Evolutionary conservation across 1,284 basidiomycete genomes (phyloP).

Genomic region (Mycosarcoma mackinlayi): DNA sequence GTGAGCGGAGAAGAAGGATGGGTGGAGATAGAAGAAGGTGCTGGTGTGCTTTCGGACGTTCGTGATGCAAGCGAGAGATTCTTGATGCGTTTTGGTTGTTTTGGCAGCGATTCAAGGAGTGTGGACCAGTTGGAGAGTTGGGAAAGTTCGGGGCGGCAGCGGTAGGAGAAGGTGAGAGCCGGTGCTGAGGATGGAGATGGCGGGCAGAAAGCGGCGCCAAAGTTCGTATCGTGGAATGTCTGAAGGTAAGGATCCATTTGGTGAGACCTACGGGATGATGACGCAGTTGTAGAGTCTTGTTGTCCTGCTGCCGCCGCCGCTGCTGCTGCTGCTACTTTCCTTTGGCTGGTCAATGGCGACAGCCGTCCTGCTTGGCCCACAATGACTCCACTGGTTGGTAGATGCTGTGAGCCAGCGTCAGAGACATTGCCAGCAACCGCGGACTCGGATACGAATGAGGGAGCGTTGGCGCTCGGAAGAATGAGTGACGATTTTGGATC

Average conservation of each 20-base stretch:
- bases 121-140: slow-evolving; percentile 29
- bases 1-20: slow-evolving; percentile 35
- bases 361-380: slow-evolving; percentile 11
- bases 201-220: slow-evolving; percentile 34
- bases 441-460: slow-evolving; percentile 25
- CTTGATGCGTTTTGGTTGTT: slow-evolving; percentile 1
- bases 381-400: background rate
- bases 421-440: slow-evolving; percentile 4
- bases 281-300: background rate
- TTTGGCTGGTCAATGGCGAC: slow-evolving; percentile 24
- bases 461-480: background rate
- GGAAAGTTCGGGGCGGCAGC: slow-evolving; percentile 23
- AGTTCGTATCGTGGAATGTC: slow-evolving; percentile 9
- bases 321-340: slow-evolving; percentile 12
- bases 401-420: background rate
- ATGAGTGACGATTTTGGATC: slow-evolving; percentile 1
- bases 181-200: slow-evolving; percentile 46
- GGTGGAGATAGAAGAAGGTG: slow-evolving; percentile 41
- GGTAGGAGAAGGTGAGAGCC: slow-evolving; percentile 50
- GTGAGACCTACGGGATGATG: background rate
- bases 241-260: slow-evolving; percentile 24
- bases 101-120: slow-evolving; percentile 29
- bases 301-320: background rate
- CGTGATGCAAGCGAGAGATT: slow-evolving; percentile 6
- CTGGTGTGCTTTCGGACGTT: slow-evolving; percentile 25